Percentiles rank a stretch among this genome's conserved stretches.
phyloP scores from a whole-genome alignment of 352 stramenopile species.

The Globisporangium heterothallicum region DNA sequence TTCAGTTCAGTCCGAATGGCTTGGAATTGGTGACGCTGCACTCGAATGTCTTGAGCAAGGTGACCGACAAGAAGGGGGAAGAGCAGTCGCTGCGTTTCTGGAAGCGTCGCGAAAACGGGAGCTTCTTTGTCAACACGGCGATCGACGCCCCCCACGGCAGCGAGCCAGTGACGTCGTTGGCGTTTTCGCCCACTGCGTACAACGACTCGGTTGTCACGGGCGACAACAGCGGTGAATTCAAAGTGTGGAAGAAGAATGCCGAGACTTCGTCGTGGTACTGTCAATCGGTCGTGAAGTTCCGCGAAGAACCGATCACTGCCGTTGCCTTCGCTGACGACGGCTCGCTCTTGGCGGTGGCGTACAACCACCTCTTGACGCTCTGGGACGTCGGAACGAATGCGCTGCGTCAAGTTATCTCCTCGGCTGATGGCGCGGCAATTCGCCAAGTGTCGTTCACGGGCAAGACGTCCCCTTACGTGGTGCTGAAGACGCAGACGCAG shows the following conservation, averaged over 20 bases:
- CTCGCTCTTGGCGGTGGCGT: slow-evolving; percentile 81
- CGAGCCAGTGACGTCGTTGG: slow-evolving; percentile 41
- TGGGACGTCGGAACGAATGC: slow-evolving; percentile 79
- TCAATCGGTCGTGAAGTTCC: slow-evolving; percentile 74
- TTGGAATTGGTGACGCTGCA: slow-evolving; percentile 59
- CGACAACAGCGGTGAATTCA: slow-evolving; percentile 70
- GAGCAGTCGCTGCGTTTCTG: slow-evolving; percentile 74
- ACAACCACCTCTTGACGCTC: slow-evolving; percentile 73
- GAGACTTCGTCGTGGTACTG: slow-evolving; percentile 55
- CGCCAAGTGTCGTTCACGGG: slow-evolving; percentile 56
- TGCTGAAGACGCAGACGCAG: slow-evolving; percentile 44
- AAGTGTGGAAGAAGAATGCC: slow-evolving; percentile 65
- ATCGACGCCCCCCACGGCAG: slow-evolving; percentile 74
- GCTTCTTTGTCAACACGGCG: slow-evolving; percentile 77
- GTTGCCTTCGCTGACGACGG: slow-evolving; percentile 70
- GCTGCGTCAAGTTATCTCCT: slow-evolving; percentile 69
- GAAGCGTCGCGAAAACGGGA: slow-evolving; percentile 64
- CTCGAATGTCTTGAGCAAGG: slow-evolving; percentile 20
- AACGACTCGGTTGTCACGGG: slow-evolving; percentile 54
- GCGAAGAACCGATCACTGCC: slow-evolving; percentile 56
- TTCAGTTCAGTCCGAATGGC: slow-evolving; percentile 49
- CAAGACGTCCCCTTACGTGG: slow-evolving; percentile 51
- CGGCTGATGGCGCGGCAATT: slow-evolving; percentile 49
- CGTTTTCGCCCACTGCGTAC: slow-evolving; percentile 38
- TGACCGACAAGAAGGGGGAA: slow-evolving; percentile 18